Evolutionary conservation across 805 yeast species (phyloP).

Genomic region (Barnettozyma siamensis): DNA sequence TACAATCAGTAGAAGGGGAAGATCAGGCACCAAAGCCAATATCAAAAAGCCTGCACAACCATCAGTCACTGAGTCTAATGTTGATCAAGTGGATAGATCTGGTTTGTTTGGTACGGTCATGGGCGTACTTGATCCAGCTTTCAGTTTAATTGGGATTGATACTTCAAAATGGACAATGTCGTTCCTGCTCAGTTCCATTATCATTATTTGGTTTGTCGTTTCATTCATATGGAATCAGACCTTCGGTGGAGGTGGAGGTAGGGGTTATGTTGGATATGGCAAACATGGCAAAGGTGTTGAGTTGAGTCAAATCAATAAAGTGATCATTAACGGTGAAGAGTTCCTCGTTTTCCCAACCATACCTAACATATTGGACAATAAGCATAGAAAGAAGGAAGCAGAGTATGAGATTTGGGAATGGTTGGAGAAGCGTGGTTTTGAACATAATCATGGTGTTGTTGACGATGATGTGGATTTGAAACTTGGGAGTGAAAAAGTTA

Average conservation of each 20-base stretch:
- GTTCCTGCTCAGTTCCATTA: background rate
- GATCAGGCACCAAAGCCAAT: background rate
- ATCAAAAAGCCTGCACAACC: background rate
- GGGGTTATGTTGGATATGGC: background rate
- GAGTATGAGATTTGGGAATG: slow-evolving; percentile 27
- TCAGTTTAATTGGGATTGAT: background rate
- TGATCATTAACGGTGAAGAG: slow-evolving; percentile 20
- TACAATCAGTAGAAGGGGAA: slow-evolving; percentile 1
- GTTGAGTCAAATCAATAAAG: slow-evolving; percentile 10
- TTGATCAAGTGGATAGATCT: background rate
- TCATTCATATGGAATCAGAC: background rate
- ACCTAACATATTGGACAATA: slow-evolving; percentile 7
- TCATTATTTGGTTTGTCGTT: background rate
- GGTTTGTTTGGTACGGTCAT: background rate
- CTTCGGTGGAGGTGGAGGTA: background rate
- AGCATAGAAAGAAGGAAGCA: slow-evolving; percentile 1
- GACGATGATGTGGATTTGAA: background rate
- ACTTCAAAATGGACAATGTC: background rate
- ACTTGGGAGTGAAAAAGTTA: background rate
- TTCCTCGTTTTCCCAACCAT: slow-evolving; percentile 20
- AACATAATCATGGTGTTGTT: slow-evolving; percentile 5
- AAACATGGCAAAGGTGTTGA: background rate
- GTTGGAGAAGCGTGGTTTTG: slow-evolving; percentile 15
- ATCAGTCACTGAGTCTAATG: background rate
- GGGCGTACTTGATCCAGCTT: background rate